Evolutionary conservation across 805 yeast genomes (phyloP), one percentile per base, ranked within the genome.

Genomic region (Lipomyces chichibuensis): DNA sequence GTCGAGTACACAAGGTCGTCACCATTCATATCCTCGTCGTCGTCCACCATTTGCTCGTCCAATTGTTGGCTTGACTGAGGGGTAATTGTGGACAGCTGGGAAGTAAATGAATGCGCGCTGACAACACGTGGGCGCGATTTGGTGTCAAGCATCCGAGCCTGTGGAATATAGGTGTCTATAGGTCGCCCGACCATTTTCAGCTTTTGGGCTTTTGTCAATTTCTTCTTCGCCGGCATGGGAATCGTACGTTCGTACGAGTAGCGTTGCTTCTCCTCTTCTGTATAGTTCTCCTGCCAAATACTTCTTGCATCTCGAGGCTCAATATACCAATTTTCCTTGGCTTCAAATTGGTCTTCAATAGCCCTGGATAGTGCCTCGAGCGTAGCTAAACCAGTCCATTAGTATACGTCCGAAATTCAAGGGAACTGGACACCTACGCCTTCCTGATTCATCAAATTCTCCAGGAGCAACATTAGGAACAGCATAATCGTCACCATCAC

Each of bases 41-140:
- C 33, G 17, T 52, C 55, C 55, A 52, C 20, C 55, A 25, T 52
- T 29, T 52, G 55, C 55, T 52, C 55, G n/a, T 52, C 55, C 55
- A 23, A 23, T 52, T 25, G 55, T 29, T 25, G 33, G 4, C n/a
- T 29, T 13, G 33, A 11, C 33, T 52, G 55, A 25, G 27, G 55
- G n/a, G 55, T 11, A 25, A 52, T 52, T 2, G 55, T 52, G 9
- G 55, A 52, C 33, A 52, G 20, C 33, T 52, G 13, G 33, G 55
- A 25, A 11, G 33, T 29, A 17, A 52, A 52, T 13, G 55, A 52
- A 29, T 25, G 55, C 33, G 9, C 33, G 17, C 32, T 52, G 55
- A 25, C 55, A 25, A 29, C 8, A 20, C 4, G n/a, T 25, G 33
- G 55, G 14, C 33, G 27, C 14, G 55, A 52, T 52, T 25, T 52